Evolutionary conservation across 2,329 filamentous ascomycete genomes (phyloP).

Genomic region (Cladosporium sp.): DNA sequence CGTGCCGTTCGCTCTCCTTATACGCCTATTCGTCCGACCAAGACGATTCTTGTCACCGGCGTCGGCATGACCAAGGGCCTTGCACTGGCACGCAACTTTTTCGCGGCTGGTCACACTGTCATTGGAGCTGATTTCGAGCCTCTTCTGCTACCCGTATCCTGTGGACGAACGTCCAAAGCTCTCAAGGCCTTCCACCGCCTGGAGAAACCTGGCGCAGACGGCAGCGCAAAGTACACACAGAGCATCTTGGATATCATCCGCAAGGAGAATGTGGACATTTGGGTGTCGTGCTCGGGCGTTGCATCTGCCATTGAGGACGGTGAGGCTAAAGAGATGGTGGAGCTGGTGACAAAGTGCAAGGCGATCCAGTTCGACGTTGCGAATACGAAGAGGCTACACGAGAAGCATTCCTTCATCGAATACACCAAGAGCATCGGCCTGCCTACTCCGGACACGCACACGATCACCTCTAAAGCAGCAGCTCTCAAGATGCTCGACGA

Average conservation of each 20-base stretch:
- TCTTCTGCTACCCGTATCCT: constrained; percentile 28
- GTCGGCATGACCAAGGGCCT: constrained; percentile 68
- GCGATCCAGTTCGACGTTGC: constrained; percentile 58
- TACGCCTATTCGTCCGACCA: constrained; percentile 36
- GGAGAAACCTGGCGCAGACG: constrained; percentile 28
- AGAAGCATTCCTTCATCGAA: constrained; percentile 60
- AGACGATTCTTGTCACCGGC: constrained; percentile 64
- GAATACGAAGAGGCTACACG: constrained; percentile 53
- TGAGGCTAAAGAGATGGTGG: constrained; percentile 55
- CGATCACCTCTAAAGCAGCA: constrained; percentile 48
- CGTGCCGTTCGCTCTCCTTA: constrained; percentile 20
- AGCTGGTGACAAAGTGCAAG: constrained; percentile 51
- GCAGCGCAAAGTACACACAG: constrained; percentile 47
- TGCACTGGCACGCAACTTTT: constrained; percentile 58
- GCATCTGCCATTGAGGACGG: constrained; percentile 61
- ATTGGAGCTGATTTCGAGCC: constrained; percentile 62
- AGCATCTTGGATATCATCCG: constrained; percentile 54
- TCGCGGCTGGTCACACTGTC: constrained; percentile 60
- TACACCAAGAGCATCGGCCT: constrained; percentile 51
- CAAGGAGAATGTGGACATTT: constrained; percentile 59
- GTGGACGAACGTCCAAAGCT: constrained; percentile 53
- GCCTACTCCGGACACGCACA: constrained; percentile 37
- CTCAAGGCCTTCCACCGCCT: constrained; percentile 51
- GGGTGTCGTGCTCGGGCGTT: constrained; percentile 69
- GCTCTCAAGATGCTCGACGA: constrained; percentile 48